Evolutionary conservation across 2,329 filamentous ascomycete genomes (phyloP), one percentile per base, ranked within the genome.

Genomic region (Cytospora piceae): DNA sequence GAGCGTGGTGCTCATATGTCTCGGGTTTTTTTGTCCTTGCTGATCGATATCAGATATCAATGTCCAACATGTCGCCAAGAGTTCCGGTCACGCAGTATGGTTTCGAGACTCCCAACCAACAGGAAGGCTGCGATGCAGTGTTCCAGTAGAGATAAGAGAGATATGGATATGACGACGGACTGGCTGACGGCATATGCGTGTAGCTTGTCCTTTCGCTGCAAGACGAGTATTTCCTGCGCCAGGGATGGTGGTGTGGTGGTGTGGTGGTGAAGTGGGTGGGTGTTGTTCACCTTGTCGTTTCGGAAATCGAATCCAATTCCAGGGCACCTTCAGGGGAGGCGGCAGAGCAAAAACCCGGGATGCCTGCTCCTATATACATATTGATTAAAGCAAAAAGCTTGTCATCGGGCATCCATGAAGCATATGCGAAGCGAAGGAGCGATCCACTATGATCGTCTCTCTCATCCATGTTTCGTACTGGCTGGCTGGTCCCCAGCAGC

Each of bases 31-130:
- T 52, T 51, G 31, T 32, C 52, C 27, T 34, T 34, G 58, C 54
- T 67, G 57, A 51, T 58, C 62, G 53, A 62, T 67, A 67, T 67
- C 62, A 67, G 65, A 67, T 67, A 65, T 61, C 57, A 57, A 57
- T 52, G 27, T 58, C 57, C 65, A 61, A 64, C 65, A 67, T 42
- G 27, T 55, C 61, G 65, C 65, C 65, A 67, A 67, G 65, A 58
- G 39, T 46, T 37, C 64, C 22, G 51, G 59, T 61, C 57, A 56
- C 60, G 56, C 53, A 42, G 54, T 53, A 24, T 52, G 54, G 53
- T 58, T 37, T 42, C 61, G 52, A 39, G 37, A 27, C 11, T 15
- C 49, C 58, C 65, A 58, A 57, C 65, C 65, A 67, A 67, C 61
- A 37, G 54, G 39, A 55, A 54, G 46, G 46, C 59, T 52, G 53